These are phyloP conservation scores for Aurifilum marmelostoma DNA, from an alignment of 2,329 filamentous ascomycete species.

Conservation along the genomic window DNA sequence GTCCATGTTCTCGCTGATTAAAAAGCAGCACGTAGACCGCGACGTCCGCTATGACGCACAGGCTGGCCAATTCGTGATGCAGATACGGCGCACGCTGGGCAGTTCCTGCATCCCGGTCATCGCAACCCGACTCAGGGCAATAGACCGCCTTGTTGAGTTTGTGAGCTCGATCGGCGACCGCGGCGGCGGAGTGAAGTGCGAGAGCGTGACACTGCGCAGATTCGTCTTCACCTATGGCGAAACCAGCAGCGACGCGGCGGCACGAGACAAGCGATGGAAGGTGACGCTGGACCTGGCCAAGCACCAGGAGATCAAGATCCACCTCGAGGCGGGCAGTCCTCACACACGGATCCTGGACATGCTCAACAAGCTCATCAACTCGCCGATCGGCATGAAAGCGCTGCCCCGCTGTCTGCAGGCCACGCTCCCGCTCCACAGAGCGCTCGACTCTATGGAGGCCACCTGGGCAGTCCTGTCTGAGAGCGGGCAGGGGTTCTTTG, in stretches of 20 bases:
- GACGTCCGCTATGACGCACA: conserved; percentile 65
- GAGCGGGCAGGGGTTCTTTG: conserved; percentile 51
- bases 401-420: conserved; percentile 59
- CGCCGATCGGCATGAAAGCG: conserved; percentile 53
- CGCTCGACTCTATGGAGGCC: conserved; percentile 62
- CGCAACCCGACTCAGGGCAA: conserved; percentile 62
- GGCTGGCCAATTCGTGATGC: conserved; percentile 61
- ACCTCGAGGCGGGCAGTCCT: conserved; percentile 65
- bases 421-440: conserved; percentile 67
- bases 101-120: conserved; percentile 62
- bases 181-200: conserved; percentile 57
- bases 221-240: conserved; percentile 71
- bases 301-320: conserved; percentile 57
- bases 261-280: conserved; percentile 44
- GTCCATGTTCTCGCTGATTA: conserved; percentile 58
- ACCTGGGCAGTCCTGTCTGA: conserved; percentile 50
- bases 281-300: conserved; percentile 62
- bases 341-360: conserved; percentile 66
- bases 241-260: conserved; percentile 31
- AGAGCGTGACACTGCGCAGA: conserved; percentile 62
- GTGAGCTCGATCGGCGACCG: conserved; percentile 66
- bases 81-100: conserved; percentile 62
- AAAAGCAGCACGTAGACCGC: conserved; percentile 57
- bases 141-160: conserved; percentile 73
- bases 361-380: conserved; percentile 62